Conservation (phyloP, 2,329 filamentous ascomycete species). For the Paraphoma sp. region DNA sequence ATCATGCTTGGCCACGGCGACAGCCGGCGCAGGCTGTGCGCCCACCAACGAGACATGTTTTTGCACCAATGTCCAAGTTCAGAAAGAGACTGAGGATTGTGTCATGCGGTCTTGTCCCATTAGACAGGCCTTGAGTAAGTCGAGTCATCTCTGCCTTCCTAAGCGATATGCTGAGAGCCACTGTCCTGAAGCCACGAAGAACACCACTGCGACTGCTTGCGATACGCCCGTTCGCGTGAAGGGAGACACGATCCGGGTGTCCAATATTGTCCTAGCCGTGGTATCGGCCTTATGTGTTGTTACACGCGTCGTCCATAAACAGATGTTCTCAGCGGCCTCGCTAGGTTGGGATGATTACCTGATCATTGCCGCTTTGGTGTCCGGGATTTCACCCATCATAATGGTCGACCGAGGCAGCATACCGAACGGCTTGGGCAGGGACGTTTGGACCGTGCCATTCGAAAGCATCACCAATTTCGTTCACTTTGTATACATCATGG, state of each 20-base stretch:
- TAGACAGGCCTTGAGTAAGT: constrained; percentile 15
- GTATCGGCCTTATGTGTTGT: constrained; percentile 40
- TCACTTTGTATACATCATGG: constrained; percentile 29
- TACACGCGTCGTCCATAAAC: constrained; percentile 42
- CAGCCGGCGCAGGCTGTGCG: constrained; percentile 13
- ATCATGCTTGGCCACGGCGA: constrained; percentile 15
- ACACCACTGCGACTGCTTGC: constrained; percentile 47
- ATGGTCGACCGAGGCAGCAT: constrained; percentile 13
- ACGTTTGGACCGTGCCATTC: constrained; percentile 57
- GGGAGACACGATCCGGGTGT: constrained; percentile 31
- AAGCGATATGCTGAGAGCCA: not conserved
- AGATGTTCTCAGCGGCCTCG: constrained; percentile 29
- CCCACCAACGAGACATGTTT: constrained; percentile 17
- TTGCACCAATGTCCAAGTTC: constrained; percentile 13
- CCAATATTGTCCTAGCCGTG: constrained; percentile 37
- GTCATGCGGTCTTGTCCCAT: constrained; percentile 13
- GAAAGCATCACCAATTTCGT: constrained; percentile 52
- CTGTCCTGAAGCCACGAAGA: constrained; percentile 42
- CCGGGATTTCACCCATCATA: constrained; percentile 4
- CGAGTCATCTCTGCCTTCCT: not conserved
- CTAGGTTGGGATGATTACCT: constrained; percentile 46
- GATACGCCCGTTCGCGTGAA: constrained; percentile 43
- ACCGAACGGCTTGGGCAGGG: constrained; percentile 52
- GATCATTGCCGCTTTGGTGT: not conserved
- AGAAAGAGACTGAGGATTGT: constrained; percentile 12